phyloP scores from a whole-genome alignment of 495 filamentous ascomycete genomes.

The Aspergillus leporis region DNA sequence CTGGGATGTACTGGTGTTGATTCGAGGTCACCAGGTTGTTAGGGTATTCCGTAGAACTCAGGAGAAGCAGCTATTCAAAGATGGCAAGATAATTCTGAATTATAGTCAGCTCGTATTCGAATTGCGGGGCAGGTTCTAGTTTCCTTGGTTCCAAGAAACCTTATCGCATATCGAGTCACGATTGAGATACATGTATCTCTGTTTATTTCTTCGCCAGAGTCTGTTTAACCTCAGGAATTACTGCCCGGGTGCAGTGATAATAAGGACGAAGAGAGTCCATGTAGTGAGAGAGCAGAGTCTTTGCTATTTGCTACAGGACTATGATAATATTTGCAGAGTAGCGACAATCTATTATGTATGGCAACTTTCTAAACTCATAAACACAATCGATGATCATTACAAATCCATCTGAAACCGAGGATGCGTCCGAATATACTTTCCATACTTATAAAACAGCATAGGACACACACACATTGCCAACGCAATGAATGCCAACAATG shows the following conservation, averaged over 20 bases:
- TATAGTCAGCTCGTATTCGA: neutral
- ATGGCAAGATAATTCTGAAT: neutral
- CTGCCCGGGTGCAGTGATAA: no score
- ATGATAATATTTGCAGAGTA: no score
- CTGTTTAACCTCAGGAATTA: no score
- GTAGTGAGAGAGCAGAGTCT: no score
- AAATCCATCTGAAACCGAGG: constrained; percentile 24
- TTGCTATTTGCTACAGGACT: no score
- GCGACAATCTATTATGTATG: no score
- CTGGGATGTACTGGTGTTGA: neutral
- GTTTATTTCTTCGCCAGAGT: no score
- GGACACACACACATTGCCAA: constrained; percentile 40
- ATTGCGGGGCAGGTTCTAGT: neutral
- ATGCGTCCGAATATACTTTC: constrained; percentile 29
- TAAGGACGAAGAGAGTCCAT: no score
- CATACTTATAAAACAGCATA: constrained; percentile 42
- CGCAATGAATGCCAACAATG: constrained; percentile 48
- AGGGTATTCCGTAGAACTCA: no score
- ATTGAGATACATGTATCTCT: neutral
- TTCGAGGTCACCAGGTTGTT: no score
- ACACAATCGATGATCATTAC: neutral
- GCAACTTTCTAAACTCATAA: no score
- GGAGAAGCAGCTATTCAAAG: neutral
- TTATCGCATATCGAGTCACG: neutral
- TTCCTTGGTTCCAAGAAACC: neutral